Percentiles rank a stretch among this genome's conserved stretches.
Evolutionary conservation across 169 alveolate species (phyloP).

Genomic region (Plasmodium malariae): DNA sequence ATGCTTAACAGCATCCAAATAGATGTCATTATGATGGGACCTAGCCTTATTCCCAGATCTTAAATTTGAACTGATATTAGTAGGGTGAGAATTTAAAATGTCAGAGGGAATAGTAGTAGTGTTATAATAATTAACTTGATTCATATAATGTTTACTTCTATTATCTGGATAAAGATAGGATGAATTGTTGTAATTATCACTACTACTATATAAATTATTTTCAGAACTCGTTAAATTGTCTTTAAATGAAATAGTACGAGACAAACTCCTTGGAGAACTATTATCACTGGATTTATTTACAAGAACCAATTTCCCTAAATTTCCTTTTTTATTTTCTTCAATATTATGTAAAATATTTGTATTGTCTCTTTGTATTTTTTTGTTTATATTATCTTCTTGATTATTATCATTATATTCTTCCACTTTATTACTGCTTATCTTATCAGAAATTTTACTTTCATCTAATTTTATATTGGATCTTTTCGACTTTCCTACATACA

Average conservation of each 20-base stretch:
- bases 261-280: background rate
- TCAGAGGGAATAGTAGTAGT: too few relatives aligned
- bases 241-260: conserved; percentile 6
- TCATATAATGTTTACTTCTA: background rate
- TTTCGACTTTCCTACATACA: conserved; percentile 15
- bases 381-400: background rate
- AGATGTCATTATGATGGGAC: conserved; percentile 5
- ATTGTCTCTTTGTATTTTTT: conserved; percentile 7
- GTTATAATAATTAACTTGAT: conserved; percentile 14
- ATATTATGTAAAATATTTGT: conserved; percentile 9
- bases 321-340: conserved; percentile 8
- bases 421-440: conserved; percentile 30
- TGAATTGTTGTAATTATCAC: background rate
- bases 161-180: conserved; percentile 25
- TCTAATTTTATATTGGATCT: background rate
- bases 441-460: conserved; percentile 33
- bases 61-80: conserved; percentile 10
- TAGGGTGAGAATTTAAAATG: conserved; percentile 1
- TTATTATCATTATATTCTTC: conserved; percentile 12
- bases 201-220: conserved; percentile 19
- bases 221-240: conserved; percentile 18
- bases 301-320: background rate
- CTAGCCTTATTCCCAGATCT: background rate
- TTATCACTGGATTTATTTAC: conserved; percentile 6
- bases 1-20: background rate